Base-by-base conservation (phyloP, 805 yeast species). In the Cyberlindnera lachancei region DNA sequence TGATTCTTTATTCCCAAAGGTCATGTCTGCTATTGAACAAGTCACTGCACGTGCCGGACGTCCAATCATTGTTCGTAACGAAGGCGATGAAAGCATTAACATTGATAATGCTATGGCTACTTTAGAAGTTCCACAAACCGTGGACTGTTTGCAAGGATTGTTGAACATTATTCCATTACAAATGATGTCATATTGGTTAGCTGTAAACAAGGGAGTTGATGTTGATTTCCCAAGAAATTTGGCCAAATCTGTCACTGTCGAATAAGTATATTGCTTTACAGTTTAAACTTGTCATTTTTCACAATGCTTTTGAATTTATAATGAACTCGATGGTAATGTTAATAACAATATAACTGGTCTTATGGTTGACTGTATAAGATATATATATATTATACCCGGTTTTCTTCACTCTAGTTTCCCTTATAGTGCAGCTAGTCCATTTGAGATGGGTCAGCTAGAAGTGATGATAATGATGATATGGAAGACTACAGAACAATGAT, bases 141-240 rank as follows among this genome's bases (percentile, higher is more conserved):
- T 88, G 38, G 99, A 92, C 59, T 92, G 99, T 65, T 70, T 92
- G 59, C 99, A 92, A 68, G 99, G 99, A 29, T 67, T 92, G 52
- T 68, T 92, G 54, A 92, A 90, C 55, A 94, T 92, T 44, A 75
- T 92, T 50, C 98, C 98, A 35, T 61, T 92, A 56, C 99, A 92
- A 62, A 70, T 92, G 59, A 87, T 88, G 75, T 81, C 96, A 53
- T 92, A 92, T 66, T 88, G 95, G 92, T 71, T 92, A 52, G 96
- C 98, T 34, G 90, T 86, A 34, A 77, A 79, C 62, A 83, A 90
- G 56, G 97, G 96, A 25, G 80, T 84, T 48, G 95, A 92, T 55
- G 98, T 94, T 36, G 99, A 92, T 61, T 90, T 90, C 78, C 99
- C 99, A 45, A 78, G 98, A 65, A 92, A 92, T 68, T 73, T 92